Evolutionary conservation across 495 filamentous ascomycete species (phyloP), one percentile per base, ranked within the genome.

Genomic region (Sabuloglossum arenarium): DNA sequence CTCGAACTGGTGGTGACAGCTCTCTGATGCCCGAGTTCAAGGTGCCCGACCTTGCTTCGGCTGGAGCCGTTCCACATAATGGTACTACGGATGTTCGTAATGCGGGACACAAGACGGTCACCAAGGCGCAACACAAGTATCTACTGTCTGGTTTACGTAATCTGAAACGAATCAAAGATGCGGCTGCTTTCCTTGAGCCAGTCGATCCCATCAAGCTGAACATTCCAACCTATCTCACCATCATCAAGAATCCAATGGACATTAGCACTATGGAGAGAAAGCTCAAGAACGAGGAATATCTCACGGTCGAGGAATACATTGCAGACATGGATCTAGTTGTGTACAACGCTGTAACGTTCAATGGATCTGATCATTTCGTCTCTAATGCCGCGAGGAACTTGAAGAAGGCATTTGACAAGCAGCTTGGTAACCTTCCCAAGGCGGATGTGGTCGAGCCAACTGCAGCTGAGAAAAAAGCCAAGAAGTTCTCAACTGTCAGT

Each of bases 161-260:
- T 58, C 68, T 88, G 47, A 91, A 90, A 68, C 85, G 89, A 64
- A 84, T 85, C 39, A 82, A 87, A 62, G 79, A 80, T 57, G 80
- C 88, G 12, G 67, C 68, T 4, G 74, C 78, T 32, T 97, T 95
- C 66, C 70, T 73, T 47, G 75, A 79, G 42, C 82, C 93, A 0
- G 91, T 98, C 5, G 79, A 89, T 60, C 69, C 70, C 4, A 66
- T 79, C 16, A 76, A 74, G 31, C 61, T 86, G 56, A 81, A 80
- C 54, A 81, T 86, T 37, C 83, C 82, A 0, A 74, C 70, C 29
- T 98, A 98, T 65, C 71, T 69, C 2, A 71, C 74, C 2, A 77
- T 85, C 60, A 76, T 98, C 59, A 75, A 76, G 23, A 73, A 79
- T 0, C 88, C 89, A 0, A 86, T 90, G 73, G 91, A 96, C 64